Evolutionary conservation across 176 grass and related monocot species (phyloP), one percentile per base, ranked within the genome.

Genomic region (Pontederia crassipes): DNA sequence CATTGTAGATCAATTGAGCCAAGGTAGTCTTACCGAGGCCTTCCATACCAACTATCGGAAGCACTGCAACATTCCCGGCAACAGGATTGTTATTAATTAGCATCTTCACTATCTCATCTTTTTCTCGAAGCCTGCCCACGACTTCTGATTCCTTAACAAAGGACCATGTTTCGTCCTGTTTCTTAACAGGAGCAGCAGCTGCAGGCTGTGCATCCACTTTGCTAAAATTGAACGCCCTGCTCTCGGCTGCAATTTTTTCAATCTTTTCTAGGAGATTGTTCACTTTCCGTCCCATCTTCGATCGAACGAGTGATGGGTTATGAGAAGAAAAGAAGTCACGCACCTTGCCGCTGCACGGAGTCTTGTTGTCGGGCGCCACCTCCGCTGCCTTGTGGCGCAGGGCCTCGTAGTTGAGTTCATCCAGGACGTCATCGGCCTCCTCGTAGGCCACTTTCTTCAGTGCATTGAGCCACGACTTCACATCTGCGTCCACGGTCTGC

Each of bases 11-110:
- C 20, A 83, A 7, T 46, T 77, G 78, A 4, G 73, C 77, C 0
- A 88, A 32, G 0, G 77, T 83, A 0, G 77, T 84, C 55, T 88
- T 88, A 0, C 80, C 85, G 8, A 77, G 8, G 28, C 77, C 80
- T 0, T 80, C 80, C 72, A 83, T 83, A 4, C 85, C 80, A 7
- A 77, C 14, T 3, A 88, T 47, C 0, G 85, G 73, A 3, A 89
- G 14, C 4, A 86, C 65, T 0, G 8, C 63, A 29, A 77, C 16
- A 35, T 73, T 58, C 24, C 4, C 32, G 4, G 2, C 10, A 2
- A 16, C 4, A 11, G 45, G 8, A 18, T 14, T 29, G 14, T 60
- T 29, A 17, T 65, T 32, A 1, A 77, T 50, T 45, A 79, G 53
- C 12, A 76, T 24, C 10, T 7, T 14, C 12, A 80, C 24, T 5